Evolutionary conservation across 2,329 filamentous ascomycete species (phyloP).

Genomic region (Lachnellula subtilissima): DNA sequence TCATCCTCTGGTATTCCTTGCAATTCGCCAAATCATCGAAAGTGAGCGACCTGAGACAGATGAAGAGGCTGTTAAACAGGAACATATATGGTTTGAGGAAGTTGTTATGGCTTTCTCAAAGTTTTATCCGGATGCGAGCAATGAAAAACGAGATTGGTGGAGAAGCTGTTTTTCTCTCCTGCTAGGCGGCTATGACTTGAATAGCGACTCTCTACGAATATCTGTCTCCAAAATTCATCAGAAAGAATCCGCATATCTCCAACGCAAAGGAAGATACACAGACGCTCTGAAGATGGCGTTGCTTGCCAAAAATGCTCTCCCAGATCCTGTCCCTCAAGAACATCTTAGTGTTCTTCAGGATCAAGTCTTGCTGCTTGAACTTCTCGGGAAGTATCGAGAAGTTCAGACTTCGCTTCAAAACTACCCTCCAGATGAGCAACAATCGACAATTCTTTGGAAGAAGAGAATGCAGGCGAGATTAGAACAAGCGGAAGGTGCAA

Average conservation of each 20-base stretch:
- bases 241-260: conserved; percentile 22
- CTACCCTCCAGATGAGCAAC: conserved; percentile 11
- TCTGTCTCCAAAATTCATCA: conserved; percentile 20
- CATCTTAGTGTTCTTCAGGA: conserved; percentile 19
- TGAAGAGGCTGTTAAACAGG: conserved; percentile 13
- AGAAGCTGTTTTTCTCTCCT: conserved; percentile 22
- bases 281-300: conserved; percentile 22
- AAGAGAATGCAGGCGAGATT: conserved; percentile 21
- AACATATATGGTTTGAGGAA: conserved; percentile 22
- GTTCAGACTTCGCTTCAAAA: conserved; percentile 16
- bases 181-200: conserved; percentile 16
- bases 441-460: conserved; percentile 20
- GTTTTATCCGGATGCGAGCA: conserved; percentile 19
- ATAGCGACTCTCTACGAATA: conserved; percentile 13
- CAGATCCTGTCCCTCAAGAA: conserved; percentile 15
- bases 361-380: conserved; percentile 16
- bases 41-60: conserved; percentile 7
- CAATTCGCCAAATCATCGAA: conserved; percentile 16
- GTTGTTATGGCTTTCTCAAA: conserved; percentile 19
- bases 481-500: conserved; percentile 20
- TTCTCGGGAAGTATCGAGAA: conserved; percentile 22
- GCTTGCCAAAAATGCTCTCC: conserved; percentile 18
- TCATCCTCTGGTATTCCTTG: conserved; percentile 22
- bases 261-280: conserved; percentile 16
- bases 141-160: conserved; percentile 23